Base-by-base conservation (phyloP, 2,329 filamentous ascomycete species). In the Alternaria infectoria region DNA sequence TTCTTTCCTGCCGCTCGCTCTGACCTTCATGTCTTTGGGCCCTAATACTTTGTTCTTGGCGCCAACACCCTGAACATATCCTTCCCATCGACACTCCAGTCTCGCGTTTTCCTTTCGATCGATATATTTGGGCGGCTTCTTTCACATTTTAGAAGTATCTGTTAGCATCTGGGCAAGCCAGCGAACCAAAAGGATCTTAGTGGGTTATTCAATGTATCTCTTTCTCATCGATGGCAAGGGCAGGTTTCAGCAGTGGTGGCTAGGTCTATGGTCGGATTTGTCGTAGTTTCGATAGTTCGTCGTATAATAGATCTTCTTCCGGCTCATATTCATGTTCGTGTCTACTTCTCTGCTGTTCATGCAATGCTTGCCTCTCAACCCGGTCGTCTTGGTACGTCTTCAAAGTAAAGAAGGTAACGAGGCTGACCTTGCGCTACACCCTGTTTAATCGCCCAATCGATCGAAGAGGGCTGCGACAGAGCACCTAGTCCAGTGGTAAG, bases 101-200 rank as follows among this genome's bases (percentile, higher is more conserved):
- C 62, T 57, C 55, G 60, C 40, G 52, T 62, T 65, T 59, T 57
- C 49, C 49, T 63, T 66, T 54, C 58, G 49, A 49, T 54, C 57
- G 57, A 59, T 51, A 44, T 58, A 45, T 19, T 65, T 66, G 60
- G 58, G 60, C 59, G 65, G 57, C 65, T 68, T 61, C 54, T 66
- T 66, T 61, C 60, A 72, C 60, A 69, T 72, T 62, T 70, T 71
- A 71, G 55, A 62, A 65, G 66, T 69, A 77, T 76, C 47, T 76
- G 43, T 68, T 74, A 74, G 58, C 61, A 74, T 72, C 60, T 75
- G 68, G 68, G 60, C 54, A 51, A 59, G 56, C 57, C 49, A 65
- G 61, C 51, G 45, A 51, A 51, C 6, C 44, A 65, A 65, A 49
- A 67, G 62, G 52, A 77, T 73, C 25, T 74, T 65, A 65, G 69